Evolutionary conservation across 1,139 yeast genomes (phyloP).

Genomic region (Wickerhamomyces sp.): DNA sequence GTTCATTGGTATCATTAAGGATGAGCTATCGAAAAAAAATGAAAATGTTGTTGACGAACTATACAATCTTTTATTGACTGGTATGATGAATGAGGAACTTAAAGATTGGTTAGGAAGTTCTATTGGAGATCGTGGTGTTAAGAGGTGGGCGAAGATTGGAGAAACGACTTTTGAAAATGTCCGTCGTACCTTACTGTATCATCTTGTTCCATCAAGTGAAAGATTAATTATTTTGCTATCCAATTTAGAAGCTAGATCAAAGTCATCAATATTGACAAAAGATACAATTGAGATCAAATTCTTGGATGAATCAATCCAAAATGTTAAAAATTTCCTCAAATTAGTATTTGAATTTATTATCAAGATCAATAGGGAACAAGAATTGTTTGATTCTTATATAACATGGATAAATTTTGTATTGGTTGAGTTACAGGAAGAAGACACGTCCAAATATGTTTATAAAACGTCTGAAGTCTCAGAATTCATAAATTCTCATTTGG

Average conservation of each 20-base stretch:
- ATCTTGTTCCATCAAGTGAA: constrained; percentile 54
- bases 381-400: constrained; percentile 44
- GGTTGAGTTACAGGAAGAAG: constrained; percentile 25
- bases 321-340: constrained; percentile 32
- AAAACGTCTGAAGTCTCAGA: constrained; percentile 18
- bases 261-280: constrained; percentile 33
- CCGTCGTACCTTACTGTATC: constrained; percentile 42
- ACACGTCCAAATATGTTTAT: constrained; percentile 8
- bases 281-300: constrained; percentile 22
- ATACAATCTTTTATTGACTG: constrained; percentile 52
- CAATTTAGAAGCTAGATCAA: constrained; percentile 35
- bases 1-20: constrained; percentile 29
- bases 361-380: constrained; percentile 48
- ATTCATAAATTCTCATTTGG: constrained; percentile 18
- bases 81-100: constrained; percentile 45
- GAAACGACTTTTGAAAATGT: constrained; percentile 43
- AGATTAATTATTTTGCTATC: constrained; percentile 48
- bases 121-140: constrained; percentile 66
- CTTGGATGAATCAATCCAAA: constrained; percentile 28
- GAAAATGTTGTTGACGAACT: constrained; percentile 32
- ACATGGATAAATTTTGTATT: constrained; percentile 37
- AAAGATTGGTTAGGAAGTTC: constrained; percentile 44
- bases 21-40: constrained; percentile 15
- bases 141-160: constrained; percentile 52
- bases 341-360: constrained; percentile 38